Percentiles rank a stretch among this genome's conserved stretches.
These are phyloP conservation scores for Teratosphaeria epicoccoides DNA, from an alignment of 2,329 filamentous ascomycete species.

Conservation along the genomic window DNA sequence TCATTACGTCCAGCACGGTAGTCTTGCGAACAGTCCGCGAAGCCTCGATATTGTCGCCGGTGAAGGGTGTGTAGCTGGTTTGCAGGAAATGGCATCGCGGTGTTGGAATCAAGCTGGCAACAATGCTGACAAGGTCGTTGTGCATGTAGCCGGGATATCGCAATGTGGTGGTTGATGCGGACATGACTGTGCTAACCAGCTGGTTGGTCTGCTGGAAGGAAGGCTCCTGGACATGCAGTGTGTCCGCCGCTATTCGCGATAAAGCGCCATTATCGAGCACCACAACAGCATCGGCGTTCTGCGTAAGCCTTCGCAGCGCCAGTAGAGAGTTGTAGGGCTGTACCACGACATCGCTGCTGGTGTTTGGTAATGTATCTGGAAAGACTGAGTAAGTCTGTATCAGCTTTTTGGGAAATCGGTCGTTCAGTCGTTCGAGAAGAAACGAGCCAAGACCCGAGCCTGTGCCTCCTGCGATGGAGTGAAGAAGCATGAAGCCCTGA, in stretches of 20 bases:
- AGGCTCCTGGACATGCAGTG: constrained; percentile 87
- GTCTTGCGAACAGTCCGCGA: constrained; percentile 97
- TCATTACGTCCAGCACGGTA: constrained; percentile 95
- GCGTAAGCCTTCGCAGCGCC: constrained; percentile 78
- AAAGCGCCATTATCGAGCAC: constrained; percentile 94
- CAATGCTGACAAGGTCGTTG: constrained; percentile 94
- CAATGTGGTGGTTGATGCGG: constrained; percentile 88
- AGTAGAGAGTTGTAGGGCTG: constrained; percentile 97
- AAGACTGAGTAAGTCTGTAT: constrained; percentile 99
- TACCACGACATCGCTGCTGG: constrained; percentile 80
- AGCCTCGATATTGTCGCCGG: constrained; percentile 88
- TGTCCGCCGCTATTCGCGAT: constrained; percentile 85
- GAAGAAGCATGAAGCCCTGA: constrained; percentile 93
- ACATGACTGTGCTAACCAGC: constrained; percentile 94
- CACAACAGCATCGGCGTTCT: constrained; percentile 95
- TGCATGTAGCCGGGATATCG: constrained; percentile 99
- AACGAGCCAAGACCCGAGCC: constrained; percentile 94
- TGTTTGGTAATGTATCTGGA: constrained; percentile 64
- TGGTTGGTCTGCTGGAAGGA: constrained; percentile 98
- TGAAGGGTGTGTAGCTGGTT: constrained; percentile 97
- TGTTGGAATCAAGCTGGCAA: constrained; percentile 90
- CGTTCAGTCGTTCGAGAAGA: constrained; percentile 87
- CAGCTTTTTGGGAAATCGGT: constrained; percentile 96
- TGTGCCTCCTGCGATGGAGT: constrained; percentile 94
- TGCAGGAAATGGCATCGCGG: constrained; percentile 96